Evolutionary conservation across 2,329 filamentous ascomycete genomes (phyloP).

Genomic region (Curvularia sp.): DNA sequence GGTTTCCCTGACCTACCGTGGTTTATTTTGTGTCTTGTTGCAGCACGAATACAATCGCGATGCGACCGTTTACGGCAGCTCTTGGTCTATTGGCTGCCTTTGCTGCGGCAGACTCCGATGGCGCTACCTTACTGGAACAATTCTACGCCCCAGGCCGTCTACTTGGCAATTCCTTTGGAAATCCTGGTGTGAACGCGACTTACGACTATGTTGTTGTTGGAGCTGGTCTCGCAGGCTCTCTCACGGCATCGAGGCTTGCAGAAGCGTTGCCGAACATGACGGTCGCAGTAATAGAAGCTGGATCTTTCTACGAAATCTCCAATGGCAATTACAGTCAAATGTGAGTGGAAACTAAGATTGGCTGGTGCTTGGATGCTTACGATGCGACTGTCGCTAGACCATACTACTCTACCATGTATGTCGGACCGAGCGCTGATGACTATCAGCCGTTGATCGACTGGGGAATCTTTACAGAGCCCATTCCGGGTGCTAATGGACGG

Average conservation of each 20-base stretch:
- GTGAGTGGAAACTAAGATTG: slow-evolving; percentile 17
- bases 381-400: slow-evolving; percentile 8
- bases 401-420: slow-evolving; percentile 22
- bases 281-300: slow-evolving; percentile 39
- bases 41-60: neutral
- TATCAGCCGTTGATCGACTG: slow-evolving; percentile 41
- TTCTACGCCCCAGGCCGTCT: slow-evolving; percentile 19
- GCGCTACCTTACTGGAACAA: slow-evolving; percentile 12
- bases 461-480: slow-evolving; percentile 33
- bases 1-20: neutral
- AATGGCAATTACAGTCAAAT: slow-evolving; percentile 32
- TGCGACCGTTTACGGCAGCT: neutral
- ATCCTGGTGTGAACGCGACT: slow-evolving; percentile 31
- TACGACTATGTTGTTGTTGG: slow-evolving; percentile 40
- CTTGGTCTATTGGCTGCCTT: slow-evolving; percentile 1
- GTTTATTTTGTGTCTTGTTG: neutral
- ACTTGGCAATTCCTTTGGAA: slow-evolving; percentile 25
- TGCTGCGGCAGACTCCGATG: slow-evolving; percentile 10
- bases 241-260: slow-evolving; percentile 30
- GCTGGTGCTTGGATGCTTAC: neutral
- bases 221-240: slow-evolving; percentile 34
- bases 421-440: slow-evolving; percentile 22
- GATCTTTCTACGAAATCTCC: slow-evolving; percentile 36
- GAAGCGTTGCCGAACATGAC: slow-evolving; percentile 14
- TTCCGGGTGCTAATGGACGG: slow-evolving; percentile 20